Conservation (phyloP, 345 rosid species). For the Lagerstroemia speciosa region DNA sequence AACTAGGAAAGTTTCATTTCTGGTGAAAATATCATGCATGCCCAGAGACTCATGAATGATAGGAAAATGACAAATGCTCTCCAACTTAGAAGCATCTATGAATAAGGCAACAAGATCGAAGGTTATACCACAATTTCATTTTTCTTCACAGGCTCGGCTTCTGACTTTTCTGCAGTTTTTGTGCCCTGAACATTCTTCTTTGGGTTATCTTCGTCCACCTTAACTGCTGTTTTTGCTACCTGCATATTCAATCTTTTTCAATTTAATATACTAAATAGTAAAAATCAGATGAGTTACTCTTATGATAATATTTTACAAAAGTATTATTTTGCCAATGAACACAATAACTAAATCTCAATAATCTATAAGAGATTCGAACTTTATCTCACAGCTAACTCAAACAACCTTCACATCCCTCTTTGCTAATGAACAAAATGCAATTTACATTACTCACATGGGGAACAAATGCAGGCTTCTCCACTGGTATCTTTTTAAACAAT, state of each 20-base stretch:
- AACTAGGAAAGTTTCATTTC: not conserved
- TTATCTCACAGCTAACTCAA: not conserved
- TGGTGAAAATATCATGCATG: not conserved
- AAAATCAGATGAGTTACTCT: not conserved
- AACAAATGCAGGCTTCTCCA: constrained; percentile 50
- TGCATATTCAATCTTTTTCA: constrained; percentile 10
- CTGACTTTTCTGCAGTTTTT: constrained; percentile 37
- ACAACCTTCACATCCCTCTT: not conserved
- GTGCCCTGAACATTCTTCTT: constrained; percentile 31
- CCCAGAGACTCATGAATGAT: not conserved
- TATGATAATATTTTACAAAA: not conserved
- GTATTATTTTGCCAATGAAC: not conserved
- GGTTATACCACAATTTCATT: constrained; percentile 37
- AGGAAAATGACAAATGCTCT: not conserved
- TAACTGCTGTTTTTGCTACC: constrained; percentile 26
- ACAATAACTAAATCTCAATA: not conserved
- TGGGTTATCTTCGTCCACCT: constrained; percentile 38
- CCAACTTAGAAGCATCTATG: not conserved
- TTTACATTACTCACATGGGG: constrained; percentile 35
- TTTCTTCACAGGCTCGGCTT: constrained; percentile 32
- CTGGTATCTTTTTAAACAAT: constrained; percentile 36
- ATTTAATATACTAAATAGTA: not conserved
- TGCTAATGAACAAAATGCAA: constrained; percentile 5
- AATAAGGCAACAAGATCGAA: not conserved
- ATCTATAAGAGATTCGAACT: not conserved